Evolutionary conservation across 2,329 filamentous ascomycete genomes (phyloP).

Genomic region (Alternaria gaisen): DNA sequence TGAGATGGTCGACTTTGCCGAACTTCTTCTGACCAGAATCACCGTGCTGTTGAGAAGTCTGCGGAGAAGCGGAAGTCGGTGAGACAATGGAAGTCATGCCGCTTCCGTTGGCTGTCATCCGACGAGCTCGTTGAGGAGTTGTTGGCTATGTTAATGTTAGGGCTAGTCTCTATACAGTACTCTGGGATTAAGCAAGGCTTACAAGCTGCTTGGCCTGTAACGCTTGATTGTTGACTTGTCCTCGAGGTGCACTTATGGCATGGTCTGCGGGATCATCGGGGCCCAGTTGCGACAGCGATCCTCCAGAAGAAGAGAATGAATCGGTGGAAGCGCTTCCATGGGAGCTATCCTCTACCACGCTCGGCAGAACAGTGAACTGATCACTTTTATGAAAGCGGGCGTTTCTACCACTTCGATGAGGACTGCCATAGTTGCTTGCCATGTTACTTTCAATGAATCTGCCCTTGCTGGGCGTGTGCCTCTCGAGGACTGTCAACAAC

Average conservation of each 20-base stretch:
- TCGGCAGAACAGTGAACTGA: constrained; percentile 13
- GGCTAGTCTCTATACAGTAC: neutral
- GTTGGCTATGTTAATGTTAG: constrained; percentile 6
- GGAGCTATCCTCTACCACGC: constrained; percentile 10
- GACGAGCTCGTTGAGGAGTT: constrained; percentile 14
- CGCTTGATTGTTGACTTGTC: neutral
- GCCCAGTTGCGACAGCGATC: constrained; percentile 17
- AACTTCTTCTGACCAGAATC: constrained; percentile 14
- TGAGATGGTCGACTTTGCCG: constrained; percentile 3
- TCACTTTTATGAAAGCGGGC: constrained; percentile 12
- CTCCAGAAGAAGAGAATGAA: constrained; percentile 20
- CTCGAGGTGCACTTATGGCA: constrained; percentile 7
- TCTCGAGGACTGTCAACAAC: constrained; percentile 22
- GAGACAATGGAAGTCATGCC: neutral
- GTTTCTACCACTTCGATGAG: neutral
- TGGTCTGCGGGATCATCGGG: neutral
- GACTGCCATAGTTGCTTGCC: neutral
- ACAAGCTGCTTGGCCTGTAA: constrained; percentile 17
- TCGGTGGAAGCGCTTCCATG: constrained; percentile 20
- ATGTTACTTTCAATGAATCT: constrained; percentile 3
- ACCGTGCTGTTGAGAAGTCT: constrained; percentile 3
- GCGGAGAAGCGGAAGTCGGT: constrained; percentile 5
- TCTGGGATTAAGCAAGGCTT: constrained; percentile 5
- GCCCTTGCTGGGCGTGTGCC: constrained; percentile 6
- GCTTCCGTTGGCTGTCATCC: neutral